These are phyloP conservation scores for Backusella morwellensis DNA, from an alignment of 192 early-diverging fungal genomes.

Conservation along the genomic window DNA sequence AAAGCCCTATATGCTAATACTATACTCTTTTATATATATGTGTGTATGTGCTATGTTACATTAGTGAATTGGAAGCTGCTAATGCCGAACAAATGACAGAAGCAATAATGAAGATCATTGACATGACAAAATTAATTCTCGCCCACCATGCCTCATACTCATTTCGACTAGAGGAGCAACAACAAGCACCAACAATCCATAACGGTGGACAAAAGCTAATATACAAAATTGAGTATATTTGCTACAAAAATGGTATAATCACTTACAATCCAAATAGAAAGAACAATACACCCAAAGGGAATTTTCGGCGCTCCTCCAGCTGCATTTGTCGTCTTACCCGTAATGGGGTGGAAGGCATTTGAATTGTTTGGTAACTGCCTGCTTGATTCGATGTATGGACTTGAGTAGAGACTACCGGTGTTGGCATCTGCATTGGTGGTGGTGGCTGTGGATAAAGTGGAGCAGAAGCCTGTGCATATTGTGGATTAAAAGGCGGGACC, in stretches of 20 bases:
- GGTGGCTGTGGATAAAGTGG: background rate
- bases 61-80: background rate
- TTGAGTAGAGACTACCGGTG: background rate
- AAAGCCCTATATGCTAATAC: background rate
- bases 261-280: slow-evolving; percentile 25
- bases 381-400: background rate
- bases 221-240: background rate
- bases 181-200: slow-evolving; percentile 27
- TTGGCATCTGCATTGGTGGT: background rate
- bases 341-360: background rate
- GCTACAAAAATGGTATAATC: background rate
- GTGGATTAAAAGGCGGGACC: background rate
- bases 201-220: slow-evolving; percentile 13
- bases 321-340: background rate
- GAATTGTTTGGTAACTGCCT: background rate
- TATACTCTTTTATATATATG: background rate
- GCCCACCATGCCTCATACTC: slow-evolving; percentile 26
- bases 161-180: slow-evolving; percentile 20
- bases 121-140: slow-evolving; percentile 17
- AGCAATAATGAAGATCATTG: slow-evolving; percentile 4
- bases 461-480: background rate
- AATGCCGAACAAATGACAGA: slow-evolving; percentile 4
- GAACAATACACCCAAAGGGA: slow-evolving; percentile 15
- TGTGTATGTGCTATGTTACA: background rate
- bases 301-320: background rate